Percentiles rank a stretch among this genome's conserved stretches.
Evolutionary conservation across 768 basidiomycete genomes (phyloP).

Genomic region (Lyophyllum shimeji): DNA sequence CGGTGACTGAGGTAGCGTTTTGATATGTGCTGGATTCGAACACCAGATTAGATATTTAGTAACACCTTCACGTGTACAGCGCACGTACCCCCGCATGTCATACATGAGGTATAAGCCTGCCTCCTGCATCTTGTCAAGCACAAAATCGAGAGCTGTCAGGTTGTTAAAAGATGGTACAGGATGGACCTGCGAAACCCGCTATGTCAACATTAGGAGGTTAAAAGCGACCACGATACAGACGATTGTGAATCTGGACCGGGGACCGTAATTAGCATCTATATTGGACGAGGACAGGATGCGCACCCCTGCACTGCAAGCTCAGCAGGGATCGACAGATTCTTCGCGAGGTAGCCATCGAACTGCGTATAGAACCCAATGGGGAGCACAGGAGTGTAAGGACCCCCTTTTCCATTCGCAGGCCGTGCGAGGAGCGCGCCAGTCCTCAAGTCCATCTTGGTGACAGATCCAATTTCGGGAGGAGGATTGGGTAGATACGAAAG

Average conservation of each 20-base stretch:
- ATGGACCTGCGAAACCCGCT: conserved; percentile 52
- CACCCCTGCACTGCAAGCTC: conserved; percentile 59
- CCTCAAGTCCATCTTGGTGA: conserved; percentile 63
- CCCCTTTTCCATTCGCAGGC: conserved; percentile 48
- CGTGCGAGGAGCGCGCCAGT: conserved; percentile 56
- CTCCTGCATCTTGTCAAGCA: conserved; percentile 72
- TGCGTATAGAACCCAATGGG: conserved; percentile 77
- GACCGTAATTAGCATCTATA: not conserved
- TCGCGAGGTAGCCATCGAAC: conserved; percentile 52
- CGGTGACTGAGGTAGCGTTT: conserved; percentile 59
- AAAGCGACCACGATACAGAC: conserved; percentile 24
- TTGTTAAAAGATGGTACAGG: conserved; percentile 68
- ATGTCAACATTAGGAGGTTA: conserved; percentile 17
- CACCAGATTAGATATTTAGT: not conserved
- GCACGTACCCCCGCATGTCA: conserved; percentile 65
- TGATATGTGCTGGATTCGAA: conserved; percentile 52
- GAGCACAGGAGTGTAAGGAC: conserved; percentile 54
- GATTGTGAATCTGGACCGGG: conserved; percentile 34
- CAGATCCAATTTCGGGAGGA: conserved; percentile 45
- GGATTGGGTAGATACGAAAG: conserved; percentile 52
- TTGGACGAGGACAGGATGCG: conserved; percentile 17
- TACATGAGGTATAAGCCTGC: conserved; percentile 76
- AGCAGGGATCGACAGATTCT: conserved; percentile 53
- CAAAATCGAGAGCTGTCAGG: conserved; percentile 51
- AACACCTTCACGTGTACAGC: not conserved